Evolutionary conservation across 148 eudicot genomes (phyloP), one percentile per base, ranked within the genome.

Genomic region (Dianthus caryophyllus): DNA sequence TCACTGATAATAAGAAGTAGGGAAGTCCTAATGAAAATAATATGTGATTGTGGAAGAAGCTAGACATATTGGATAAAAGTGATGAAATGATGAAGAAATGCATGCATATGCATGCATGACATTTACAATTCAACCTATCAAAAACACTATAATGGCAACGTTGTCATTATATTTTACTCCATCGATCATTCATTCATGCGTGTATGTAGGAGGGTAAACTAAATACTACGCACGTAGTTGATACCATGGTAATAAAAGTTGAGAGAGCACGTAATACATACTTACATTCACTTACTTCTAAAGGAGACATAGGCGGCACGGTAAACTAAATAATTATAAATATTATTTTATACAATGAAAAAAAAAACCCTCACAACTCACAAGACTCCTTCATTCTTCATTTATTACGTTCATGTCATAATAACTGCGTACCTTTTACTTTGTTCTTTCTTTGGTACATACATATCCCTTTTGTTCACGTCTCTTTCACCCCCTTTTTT

Each of bases 231-330:
- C 68, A 75, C 83, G 86, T 80, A 76, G 81, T 75, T 75, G 84
- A 59, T 68, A 54, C 75, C 81, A 77, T 73, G 80, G 71, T 78
- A 78, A 82, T 78, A 80, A 76, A 74, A 79, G 88, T 74, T 76
- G 79, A 67, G 38, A 67, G 38, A 77, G 70, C 21, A 64, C 68
- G 61, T 71, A 16, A 67, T 56, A 71, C 58, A 36, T 59, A 22
- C 57, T n/a, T n/a, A n/a, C 38, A 33, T 33, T 33, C 38, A 33
- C 7, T 33, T 33, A 7, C n/a, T 33, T 33, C 3, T 33, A 33
- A 2, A 73, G 16, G 18, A 12, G 27, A 21, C 43, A 67, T 63
- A 36, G 51, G 68, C 75, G 69, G 68, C 75, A 61, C 66, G 71
- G 71, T 68, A 61, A 51, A 41, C 10, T n/a, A n/a, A n/a, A 41